Conservation (phyloP, 2,329 filamentous ascomycete species). For the Xylariaceae sp. region DNA sequence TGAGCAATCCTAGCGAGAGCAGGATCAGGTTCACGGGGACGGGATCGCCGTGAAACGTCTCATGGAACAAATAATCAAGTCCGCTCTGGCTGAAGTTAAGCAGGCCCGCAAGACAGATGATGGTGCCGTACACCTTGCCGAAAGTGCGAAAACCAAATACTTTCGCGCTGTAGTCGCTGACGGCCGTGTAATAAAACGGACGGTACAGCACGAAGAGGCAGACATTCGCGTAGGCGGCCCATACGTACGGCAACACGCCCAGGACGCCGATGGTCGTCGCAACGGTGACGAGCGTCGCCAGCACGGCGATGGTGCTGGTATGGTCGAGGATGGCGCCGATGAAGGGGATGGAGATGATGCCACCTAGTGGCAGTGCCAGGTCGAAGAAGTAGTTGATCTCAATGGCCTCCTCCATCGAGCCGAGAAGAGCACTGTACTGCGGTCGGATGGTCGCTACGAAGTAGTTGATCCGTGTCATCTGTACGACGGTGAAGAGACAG, state of each 20-base stretch:
- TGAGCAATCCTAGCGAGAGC: slow-evolving; percentile 63
- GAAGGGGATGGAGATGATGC: slow-evolving; percentile 84
- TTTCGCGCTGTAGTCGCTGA: slow-evolving; percentile 88
- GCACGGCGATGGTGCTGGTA: slow-evolving; percentile 73
- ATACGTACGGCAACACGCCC: slow-evolving; percentile 71
- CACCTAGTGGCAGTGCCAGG: slow-evolving; percentile 81
- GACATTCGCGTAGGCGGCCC: slow-evolving; percentile 79
- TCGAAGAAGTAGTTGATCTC: slow-evolving; percentile 87
- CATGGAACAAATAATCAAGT: slow-evolving; percentile 79
- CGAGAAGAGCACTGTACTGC: slow-evolving; percentile 81
- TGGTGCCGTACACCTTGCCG: slow-evolving; percentile 90
- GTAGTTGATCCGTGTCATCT: slow-evolving; percentile 87
- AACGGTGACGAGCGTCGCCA: slow-evolving; percentile 71
- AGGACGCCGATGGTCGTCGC: slow-evolving; percentile 80
- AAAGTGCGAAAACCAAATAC: slow-evolving; percentile 93
- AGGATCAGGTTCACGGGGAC: slow-evolving; percentile 78
- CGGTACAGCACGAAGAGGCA: slow-evolving; percentile 83
- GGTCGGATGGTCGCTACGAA: slow-evolving; percentile 86
- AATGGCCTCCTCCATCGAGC: slow-evolving; percentile 64
- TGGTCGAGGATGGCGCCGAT: slow-evolving; percentile 82
- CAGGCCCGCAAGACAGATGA: slow-evolving; percentile 84
- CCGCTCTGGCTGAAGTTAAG: slow-evolving; percentile 85
- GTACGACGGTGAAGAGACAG: slow-evolving; percentile 78
- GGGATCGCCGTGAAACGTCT: slow-evolving; percentile 73
- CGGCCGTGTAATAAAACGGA: slow-evolving; percentile 89